Conservation (phyloP, 148 eudicot species). For the Polygonum maritimum region DNA sequence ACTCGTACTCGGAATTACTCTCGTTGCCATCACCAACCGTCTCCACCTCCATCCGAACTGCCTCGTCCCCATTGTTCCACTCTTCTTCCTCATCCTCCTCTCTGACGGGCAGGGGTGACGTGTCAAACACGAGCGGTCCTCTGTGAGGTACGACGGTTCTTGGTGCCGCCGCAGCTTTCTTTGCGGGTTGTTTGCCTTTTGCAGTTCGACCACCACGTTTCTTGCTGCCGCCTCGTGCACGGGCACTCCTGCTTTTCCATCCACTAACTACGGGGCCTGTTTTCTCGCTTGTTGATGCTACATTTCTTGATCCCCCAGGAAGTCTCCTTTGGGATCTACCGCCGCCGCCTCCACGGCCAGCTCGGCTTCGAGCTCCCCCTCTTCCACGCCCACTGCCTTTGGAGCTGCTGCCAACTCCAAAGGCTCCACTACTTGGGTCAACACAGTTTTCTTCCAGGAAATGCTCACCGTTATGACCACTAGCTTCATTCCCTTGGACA, state of each 20-base stretch:
- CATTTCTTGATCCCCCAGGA: slow-evolving; percentile 17
- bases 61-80: slow-evolving; percentile 23
- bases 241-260: slow-evolving; percentile 47
- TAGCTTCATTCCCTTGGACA: slow-evolving; percentile 29
- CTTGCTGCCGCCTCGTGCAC: slow-evolving; percentile 38
- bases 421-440: slow-evolving; percentile 18
- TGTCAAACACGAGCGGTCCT: slow-evolving; percentile 22
- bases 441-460: slow-evolving; percentile 32
- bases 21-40: slow-evolving; percentile 25
- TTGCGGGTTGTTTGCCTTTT: slow-evolving; percentile 26
- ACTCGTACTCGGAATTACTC: slow-evolving; percentile 27
- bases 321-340: slow-evolving; percentile 49
- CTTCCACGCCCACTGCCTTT: slow-evolving; percentile 34
- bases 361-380: slow-evolving; percentile 22
- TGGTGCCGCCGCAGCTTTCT: slow-evolving; percentile 30
- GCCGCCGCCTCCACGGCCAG: slow-evolving; percentile 56
- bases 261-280: slow-evolving; percentile 29
- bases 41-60: slow-evolving; percentile 19
- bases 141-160: slow-evolving; percentile 11
- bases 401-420: slow-evolving; percentile 18
- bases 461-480: slow-evolving; percentile 20
- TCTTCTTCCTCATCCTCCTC: slow-evolving; percentile 22
- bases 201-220: slow-evolving; percentile 57
- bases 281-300: slow-evolving; percentile 20
- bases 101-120: slow-evolving; percentile 23